phyloP scores from a whole-genome alignment of 768 basidiomycete genomes.

The Sistotremastrum suecicum region DNA sequence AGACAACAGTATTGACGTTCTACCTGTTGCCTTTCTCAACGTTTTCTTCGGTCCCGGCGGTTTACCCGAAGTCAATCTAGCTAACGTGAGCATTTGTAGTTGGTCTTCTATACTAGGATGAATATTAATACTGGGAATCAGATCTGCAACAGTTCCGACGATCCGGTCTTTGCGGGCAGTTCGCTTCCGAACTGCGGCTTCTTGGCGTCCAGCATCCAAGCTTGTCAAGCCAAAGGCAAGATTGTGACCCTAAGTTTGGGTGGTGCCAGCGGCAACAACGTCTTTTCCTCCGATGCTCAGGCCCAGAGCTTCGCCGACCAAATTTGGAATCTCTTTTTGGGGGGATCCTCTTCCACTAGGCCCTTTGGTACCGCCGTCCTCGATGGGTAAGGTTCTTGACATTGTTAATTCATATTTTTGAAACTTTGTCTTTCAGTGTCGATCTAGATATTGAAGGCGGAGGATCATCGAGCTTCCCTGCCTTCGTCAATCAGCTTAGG shows the following conservation, averaged over 20 bases:
- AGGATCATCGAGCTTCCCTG: conserved; percentile 29
- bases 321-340: conserved; percentile 63
- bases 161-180: conserved; percentile 47
- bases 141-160: conserved; percentile 48
- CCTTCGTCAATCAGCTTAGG: conserved; percentile 43
- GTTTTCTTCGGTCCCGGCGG: conserved; percentile 52
- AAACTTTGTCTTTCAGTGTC: conserved; percentile 16
- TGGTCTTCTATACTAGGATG: neutral
- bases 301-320: conserved; percentile 46
- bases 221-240: conserved; percentile 54
- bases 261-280: conserved; percentile 46
- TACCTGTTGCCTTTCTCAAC: conserved; percentile 57
- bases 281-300: conserved; percentile 43
- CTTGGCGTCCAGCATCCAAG: conserved; percentile 44
- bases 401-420: neutral
- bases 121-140: conserved; percentile 7
- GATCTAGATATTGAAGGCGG: conserved; percentile 74
- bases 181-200: conserved; percentile 45
- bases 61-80: conserved; percentile 51
- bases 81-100: conserved; percentile 33
- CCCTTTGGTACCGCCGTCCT: conserved; percentile 62
- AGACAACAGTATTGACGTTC: conserved; percentile 52
- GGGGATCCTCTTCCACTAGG: conserved; percentile 43
- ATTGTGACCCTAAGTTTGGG: conserved; percentile 35
- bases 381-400: conserved; percentile 37